Percentiles rank a stretch among this genome's conserved stretches.
These are phyloP conservation scores for Cutaneotrichosporon dermatis DNA, from an alignment of 1,284 basidiomycete genomes.

Conservation along the genomic window DNA sequence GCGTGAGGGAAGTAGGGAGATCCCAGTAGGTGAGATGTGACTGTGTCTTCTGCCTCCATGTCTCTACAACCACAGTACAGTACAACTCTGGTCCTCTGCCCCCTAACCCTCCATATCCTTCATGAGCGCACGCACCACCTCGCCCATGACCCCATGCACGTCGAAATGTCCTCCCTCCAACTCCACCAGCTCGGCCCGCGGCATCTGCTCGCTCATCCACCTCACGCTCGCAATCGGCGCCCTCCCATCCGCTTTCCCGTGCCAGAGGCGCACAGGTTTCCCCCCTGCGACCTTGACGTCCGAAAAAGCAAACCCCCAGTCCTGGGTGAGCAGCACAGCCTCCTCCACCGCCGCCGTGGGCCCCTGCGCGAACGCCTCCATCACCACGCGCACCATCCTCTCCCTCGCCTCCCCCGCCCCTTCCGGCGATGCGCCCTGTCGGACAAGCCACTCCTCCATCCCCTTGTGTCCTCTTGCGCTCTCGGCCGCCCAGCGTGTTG, in stretches of 20 bases:
- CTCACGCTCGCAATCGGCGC: constrained; percentile 5
- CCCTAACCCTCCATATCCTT: not conserved
- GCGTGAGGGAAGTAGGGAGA: not conserved
- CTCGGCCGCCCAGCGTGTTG: not conserved
- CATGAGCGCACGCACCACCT: not conserved
- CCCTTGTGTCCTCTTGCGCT: not conserved
- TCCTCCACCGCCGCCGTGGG: constrained; percentile 3
- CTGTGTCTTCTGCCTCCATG: too few relatives aligned
- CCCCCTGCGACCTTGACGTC: not conserved
- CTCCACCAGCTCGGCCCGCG: constrained; percentile 1
- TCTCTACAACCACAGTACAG: not conserved
- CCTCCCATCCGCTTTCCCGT: constrained; percentile 6
- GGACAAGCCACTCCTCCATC: constrained; percentile 4
- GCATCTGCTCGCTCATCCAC: constrained; percentile 10
- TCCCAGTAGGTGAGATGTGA: too few relatives aligned
- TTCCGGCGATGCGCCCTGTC: not conserved
- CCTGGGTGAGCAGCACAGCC: constrained; percentile 6
- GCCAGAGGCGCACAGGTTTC: constrained; percentile 9
- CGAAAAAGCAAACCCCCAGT: constrained; percentile 6
- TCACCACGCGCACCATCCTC: not conserved
- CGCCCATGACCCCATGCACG: not conserved
- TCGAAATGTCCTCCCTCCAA: constrained; percentile 9
- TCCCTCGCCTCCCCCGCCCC: not conserved
- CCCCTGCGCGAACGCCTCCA: constrained; percentile 13
- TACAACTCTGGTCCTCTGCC: too few relatives aligned